Evolutionary conservation across 1,284 basidiomycete genomes (phyloP), one percentile per base, ranked within the genome.

Genomic region (Moesziomyces sp.): DNA sequence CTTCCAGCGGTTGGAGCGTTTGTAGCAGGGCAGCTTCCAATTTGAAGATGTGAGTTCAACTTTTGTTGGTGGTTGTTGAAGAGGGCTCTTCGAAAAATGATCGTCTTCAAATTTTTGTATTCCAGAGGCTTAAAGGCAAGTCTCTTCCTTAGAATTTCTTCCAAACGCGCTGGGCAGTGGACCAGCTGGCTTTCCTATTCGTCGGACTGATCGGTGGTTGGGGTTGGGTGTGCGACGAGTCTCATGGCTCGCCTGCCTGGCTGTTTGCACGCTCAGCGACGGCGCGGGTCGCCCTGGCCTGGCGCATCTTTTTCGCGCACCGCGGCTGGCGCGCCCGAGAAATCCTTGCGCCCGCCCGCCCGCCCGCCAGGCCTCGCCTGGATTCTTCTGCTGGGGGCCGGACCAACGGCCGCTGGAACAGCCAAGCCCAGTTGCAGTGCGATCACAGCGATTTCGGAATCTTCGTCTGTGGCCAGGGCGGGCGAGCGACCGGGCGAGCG

Each of bases 171-270:
- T 4, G 16, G 38, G 38, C 38, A 40, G 38, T 14, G 18, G 38
- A 18, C 38, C 11, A 40, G 38, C 38, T 16, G 1, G 38, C 38
- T n/a, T 44, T 42, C 40, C 35, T 44, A 56, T 56, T 56, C 54
- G 54, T 44, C 43, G 38, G 54, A 56, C 54, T 49, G 54, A 56
- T 56, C 54, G 54, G 54, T 56, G 54, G 18, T 23, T 18, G 33
- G 28, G 35, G 33, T 14, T 28, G 42, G 24, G 46, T 7, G 58
- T 52, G 58, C 58, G 49, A 52, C 44, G 43, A 54, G 33, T 43
- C 53, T 24, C 23, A 40, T 18, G 16, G 38, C 38, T 7, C 38
- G 30, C 13, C 30, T 33, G 10, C 30, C 30, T 33, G 30, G 30
- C 30, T 13, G 10, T 13, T 33, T 13, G 10, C 30, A 11, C 30